phyloP scores from a whole-genome alignment of 495 filamentous ascomycete species.

The Lasiosphaeriaceae sp. region DNA sequence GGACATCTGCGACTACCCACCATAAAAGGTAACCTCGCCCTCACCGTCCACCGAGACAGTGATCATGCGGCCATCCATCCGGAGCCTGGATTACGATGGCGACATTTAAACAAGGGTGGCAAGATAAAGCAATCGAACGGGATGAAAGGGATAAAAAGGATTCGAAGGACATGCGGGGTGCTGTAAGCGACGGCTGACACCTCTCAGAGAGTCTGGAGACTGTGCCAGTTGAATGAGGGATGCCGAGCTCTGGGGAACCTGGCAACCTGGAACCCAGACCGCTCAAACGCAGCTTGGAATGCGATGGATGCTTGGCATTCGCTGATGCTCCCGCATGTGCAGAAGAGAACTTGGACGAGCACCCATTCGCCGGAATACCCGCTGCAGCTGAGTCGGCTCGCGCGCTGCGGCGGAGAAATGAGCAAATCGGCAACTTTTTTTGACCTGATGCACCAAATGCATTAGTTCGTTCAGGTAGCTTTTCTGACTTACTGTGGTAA shows the following conservation, averaged over 20 bases:
- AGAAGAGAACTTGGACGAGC: neutral
- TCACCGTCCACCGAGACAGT: conserved; percentile 19
- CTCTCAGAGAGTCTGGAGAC: too few species aligned
- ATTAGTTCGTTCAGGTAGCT: too few species aligned
- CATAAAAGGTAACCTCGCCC: conserved; percentile 1
- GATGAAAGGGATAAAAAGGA: too few species aligned
- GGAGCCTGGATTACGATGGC: conserved; percentile 6
- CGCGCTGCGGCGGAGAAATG: neutral
- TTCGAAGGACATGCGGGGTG: neutral
- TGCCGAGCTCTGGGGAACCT: neutral
- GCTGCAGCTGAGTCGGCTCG: neutral
- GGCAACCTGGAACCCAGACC: conserved; percentile 2
- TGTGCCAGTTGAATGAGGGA: neutral
- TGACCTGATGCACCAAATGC: too few species aligned
- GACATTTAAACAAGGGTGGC: conserved; percentile 11
- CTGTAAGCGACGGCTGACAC: too few species aligned
- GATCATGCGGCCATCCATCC: conserved; percentile 20
- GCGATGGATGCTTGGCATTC: neutral
- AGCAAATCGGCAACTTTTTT: neutral
- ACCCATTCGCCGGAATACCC: neutral
- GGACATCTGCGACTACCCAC: neutral
- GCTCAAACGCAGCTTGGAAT: neutral
- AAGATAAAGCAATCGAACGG: conserved; percentile 1
- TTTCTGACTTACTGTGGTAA: too few species aligned
- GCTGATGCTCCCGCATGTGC: neutral